phyloP scores from a whole-genome alignment of 768 basidiomycete species.

The Suillus cothurnatus region DNA sequence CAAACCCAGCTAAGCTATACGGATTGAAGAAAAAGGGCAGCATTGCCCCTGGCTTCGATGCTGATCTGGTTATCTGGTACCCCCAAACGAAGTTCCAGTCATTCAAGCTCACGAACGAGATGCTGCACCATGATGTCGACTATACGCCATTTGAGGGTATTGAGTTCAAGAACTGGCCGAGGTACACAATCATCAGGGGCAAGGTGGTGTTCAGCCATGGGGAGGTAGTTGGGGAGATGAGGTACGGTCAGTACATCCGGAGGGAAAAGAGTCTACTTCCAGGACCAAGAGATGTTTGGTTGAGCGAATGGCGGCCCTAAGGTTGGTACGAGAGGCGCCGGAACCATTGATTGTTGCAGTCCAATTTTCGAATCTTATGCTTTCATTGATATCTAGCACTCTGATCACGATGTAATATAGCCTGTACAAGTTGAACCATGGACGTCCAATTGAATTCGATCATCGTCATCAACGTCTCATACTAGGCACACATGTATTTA shows the following conservation, averaged over 20 bases:
- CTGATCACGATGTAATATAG: neutral
- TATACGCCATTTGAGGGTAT: constrained; percentile 41
- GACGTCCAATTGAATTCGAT: neutral
- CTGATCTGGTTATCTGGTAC: constrained; percentile 37
- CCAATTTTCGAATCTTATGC: constrained; percentile 32
- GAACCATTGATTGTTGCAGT: neutral
- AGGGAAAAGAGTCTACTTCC: constrained; percentile 15
- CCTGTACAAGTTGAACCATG: neutral
- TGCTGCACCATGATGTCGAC: constrained; percentile 31
- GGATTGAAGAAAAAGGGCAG: constrained; percentile 36
- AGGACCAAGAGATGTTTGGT: constrained; percentile 14
- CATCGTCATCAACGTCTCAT: neutral
- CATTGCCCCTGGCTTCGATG: constrained; percentile 35
- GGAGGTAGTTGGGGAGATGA: constrained; percentile 16
- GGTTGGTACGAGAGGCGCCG: neutral
- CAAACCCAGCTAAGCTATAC: constrained; percentile 37
- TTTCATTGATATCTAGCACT: constrained; percentile 23
- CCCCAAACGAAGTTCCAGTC: constrained; percentile 13
- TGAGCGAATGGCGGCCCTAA: constrained; percentile 14
- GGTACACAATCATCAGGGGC: constrained; percentile 24
- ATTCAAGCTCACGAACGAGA: constrained; percentile 23
- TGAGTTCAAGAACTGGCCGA: constrained; percentile 35
- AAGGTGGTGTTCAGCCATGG: constrained; percentile 21
- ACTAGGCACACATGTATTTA: neutral
- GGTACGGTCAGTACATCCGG: constrained; percentile 17